Evolutionary conservation across 371 early-diverging fungal species (phyloP).

Genomic region (Syncephalis fuscata): DNA sequence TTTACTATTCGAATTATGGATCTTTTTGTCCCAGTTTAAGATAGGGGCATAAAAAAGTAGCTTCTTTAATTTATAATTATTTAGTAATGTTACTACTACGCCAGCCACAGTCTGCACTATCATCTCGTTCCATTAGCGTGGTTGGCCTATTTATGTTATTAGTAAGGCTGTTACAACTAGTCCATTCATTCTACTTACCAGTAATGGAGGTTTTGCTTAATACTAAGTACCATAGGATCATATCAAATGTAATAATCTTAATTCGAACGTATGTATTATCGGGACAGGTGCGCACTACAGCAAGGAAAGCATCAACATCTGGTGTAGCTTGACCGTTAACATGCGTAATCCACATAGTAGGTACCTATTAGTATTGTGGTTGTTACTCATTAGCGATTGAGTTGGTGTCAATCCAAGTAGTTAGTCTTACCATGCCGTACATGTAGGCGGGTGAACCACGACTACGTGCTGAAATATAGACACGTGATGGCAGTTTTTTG

Average conservation of each 20-base stretch:
- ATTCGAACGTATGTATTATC: conserved; percentile 71
- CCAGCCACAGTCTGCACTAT: conserved; percentile 36
- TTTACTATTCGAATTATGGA: too few species aligned
- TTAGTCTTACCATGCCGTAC: conserved; percentile 40
- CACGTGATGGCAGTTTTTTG: conserved; percentile 44
- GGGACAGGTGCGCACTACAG: conserved; percentile 37
- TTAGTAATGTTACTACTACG: conserved; percentile 1
- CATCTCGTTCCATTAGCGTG: conserved; percentile 29
- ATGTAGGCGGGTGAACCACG: conserved; percentile 68
- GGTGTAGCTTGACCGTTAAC: conserved; percentile 41
- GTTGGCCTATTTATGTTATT: conserved; percentile 17
- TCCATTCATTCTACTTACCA: conserved; percentile 22
- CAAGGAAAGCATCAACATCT: conserved; percentile 39
- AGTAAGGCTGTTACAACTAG: neutral
- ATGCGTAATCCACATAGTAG: conserved; percentile 69
- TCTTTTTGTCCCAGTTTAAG: too few species aligned
- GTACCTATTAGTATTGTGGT: conserved; percentile 16
- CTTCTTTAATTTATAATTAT: too few species aligned
- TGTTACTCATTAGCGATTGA: neutral
- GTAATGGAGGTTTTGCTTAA: conserved; percentile 70
- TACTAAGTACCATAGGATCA: conserved; percentile 59
- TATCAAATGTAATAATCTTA: conserved; percentile 62
- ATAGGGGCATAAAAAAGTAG: too few species aligned
- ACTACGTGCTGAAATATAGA: conserved; percentile 53
- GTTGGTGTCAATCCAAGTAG: neutral